Evolutionary conservation across 2,329 filamentous ascomycete species (phyloP), one percentile per base, ranked within the genome.

Genomic region (Monosporascus sp.): DNA sequence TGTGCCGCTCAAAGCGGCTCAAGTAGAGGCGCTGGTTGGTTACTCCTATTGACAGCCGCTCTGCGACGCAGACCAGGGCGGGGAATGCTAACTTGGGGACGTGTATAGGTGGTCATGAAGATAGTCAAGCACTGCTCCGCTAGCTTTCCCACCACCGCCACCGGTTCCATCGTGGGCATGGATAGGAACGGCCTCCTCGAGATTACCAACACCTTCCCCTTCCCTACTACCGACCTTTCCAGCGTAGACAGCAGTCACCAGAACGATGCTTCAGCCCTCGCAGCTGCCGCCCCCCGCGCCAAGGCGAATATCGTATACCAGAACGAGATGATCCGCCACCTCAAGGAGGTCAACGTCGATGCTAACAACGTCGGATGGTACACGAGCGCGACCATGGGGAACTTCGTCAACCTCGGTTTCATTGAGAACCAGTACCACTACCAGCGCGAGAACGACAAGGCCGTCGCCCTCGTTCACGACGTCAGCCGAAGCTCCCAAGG

Each of bases 341-440:
- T 97, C 59, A 88, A 93, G 72, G 94, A 97, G 75, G 94, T 99
- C 67, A 99, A 97, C 72, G 89, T 97, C 55, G 94, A 99, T 72
- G 94, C 94, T 61, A 96, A 97, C 79, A 95, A 90, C 67, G 90
- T 96, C 56, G 94, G 94, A 66, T 99, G 92, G 92, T 99, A 99
- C 78, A 97, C 91, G 55, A 97, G 91, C 77, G 90, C 92, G 59
- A 96, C 91, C 73, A 95, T 99, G 89, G 94, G 94, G 73, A 97
- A 96, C 80, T 97, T 97, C 65, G 82, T 97, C 79, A 97, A 92
- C 79, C 74, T 88, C 69, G 89, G 88, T 78, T 92, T 96, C 70
- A 89, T 99, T 73, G 94, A 99, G 82, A 99, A 97, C 79, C 92
- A 97, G 74, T 91, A 86, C 76, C 89, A 92, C 78, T 97, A 96